phyloP scores from a whole-genome alignment of 106 monocot species.

The Allium cepa region DNA sequence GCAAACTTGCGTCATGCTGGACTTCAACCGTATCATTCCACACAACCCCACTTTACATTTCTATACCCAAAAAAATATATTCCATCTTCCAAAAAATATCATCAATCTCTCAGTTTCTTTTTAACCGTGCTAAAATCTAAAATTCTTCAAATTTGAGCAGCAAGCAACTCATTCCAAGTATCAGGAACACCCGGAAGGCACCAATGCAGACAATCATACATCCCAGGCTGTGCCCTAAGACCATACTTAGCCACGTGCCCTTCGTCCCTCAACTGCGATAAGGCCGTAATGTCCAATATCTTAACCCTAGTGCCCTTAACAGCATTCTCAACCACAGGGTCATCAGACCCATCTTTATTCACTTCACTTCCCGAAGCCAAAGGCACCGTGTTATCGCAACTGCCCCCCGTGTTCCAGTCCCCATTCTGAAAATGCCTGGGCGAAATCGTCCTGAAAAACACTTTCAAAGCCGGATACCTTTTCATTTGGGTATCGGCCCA shows the following conservation, averaged over 20 bases:
- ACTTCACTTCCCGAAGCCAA: conserved; percentile 50
- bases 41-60: too few relatives aligned
- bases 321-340: conserved; percentile 33
- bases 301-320: conserved; percentile 58
- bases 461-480: conserved; percentile 44
- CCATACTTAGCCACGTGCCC: conserved; percentile 71
- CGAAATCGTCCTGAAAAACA: conserved; percentile 67
- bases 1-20: neutral
- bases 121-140: neutral
- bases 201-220: conserved; percentile 88
- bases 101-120: too few relatives aligned
- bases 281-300: conserved; percentile 77
- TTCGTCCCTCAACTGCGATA: conserved; percentile 72
- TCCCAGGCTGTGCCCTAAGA: conserved; percentile 27
- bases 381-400: conserved; percentile 64
- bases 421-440: conserved; percentile 87
- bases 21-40: too few relatives aligned
- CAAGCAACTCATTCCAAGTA: conserved; percentile 83
- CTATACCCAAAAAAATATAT: too few relatives aligned
- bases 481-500: conserved; percentile 67
- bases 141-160: conserved; percentile 48
- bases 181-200: conserved; percentile 89
- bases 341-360: conserved; percentile 37
- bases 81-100: too few relatives aligned
- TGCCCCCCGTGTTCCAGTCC: conserved; percentile 94